Conservation (phyloP, 1,284 basidiomycete species). For the Fistulina hepatica region DNA sequence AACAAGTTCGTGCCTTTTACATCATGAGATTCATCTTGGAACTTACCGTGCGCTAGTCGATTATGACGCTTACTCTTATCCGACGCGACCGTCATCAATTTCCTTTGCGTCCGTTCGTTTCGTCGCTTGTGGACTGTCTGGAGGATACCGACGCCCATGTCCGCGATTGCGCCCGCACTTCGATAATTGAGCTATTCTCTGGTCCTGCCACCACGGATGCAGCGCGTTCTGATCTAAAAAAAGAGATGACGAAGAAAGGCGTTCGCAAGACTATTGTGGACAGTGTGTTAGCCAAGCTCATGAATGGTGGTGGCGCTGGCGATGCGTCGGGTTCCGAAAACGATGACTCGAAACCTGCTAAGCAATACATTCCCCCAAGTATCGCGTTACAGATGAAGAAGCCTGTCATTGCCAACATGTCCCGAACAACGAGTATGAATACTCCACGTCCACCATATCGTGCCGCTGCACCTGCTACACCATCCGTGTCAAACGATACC, state of each 20-base stretch:
- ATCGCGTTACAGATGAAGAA: constrained; percentile 45
- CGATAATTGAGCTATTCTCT: constrained; percentile 78
- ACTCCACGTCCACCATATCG: constrained; percentile 47
- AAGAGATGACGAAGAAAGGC: constrained; percentile 74
- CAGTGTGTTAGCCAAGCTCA: constrained; percentile 50
- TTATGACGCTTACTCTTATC: constrained; percentile 57
- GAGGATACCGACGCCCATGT: constrained; percentile 89
- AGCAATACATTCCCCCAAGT: constrained; percentile 67
- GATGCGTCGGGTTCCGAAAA: constrained; percentile 55
- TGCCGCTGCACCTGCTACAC: constrained; percentile 33
- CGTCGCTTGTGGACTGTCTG: constrained; percentile 71
- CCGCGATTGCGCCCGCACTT: constrained; percentile 72
- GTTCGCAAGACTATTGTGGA: constrained; percentile 83
- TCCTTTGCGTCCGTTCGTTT: constrained; percentile 76
- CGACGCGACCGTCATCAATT: constrained; percentile 59
- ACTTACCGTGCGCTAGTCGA: constrained; percentile 31
- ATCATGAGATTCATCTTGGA: background rate
- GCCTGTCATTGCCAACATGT: constrained; percentile 31
- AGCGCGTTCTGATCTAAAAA: constrained; percentile 88
- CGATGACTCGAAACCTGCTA: constrained; percentile 27
- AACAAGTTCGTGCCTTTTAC: constrained; percentile 47
- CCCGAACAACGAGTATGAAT: constrained; percentile 41
- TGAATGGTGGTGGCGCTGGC: constrained; percentile 30
- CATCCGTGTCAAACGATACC: constrained; percentile 26
- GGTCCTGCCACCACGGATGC: constrained; percentile 72